Evolutionary conservation across 2,329 filamentous ascomycete species (phyloP).

Genomic region (Hymenotorrendiella dingleyae): DNA sequence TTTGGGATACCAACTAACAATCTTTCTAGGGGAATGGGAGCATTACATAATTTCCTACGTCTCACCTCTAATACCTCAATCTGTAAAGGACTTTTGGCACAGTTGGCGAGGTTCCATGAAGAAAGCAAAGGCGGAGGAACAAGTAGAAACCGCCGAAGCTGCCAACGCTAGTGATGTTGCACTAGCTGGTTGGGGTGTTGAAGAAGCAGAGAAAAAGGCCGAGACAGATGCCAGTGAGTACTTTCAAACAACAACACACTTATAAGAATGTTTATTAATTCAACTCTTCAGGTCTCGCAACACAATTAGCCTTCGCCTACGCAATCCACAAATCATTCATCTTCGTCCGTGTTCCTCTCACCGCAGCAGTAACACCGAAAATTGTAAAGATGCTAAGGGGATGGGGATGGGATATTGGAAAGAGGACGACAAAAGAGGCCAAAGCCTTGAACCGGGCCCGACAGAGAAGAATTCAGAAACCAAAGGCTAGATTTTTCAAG

Average conservation of each 20-base stretch:
- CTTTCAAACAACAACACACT: no score
- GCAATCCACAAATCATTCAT: constrained; percentile 98
- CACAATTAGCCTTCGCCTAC: constrained; percentile 87
- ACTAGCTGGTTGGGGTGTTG: constrained; percentile 54
- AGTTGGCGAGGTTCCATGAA: constrained; percentile 44
- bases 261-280: no score
- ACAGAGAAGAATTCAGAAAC: no score
- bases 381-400: constrained; percentile 81
- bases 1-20: neutral
- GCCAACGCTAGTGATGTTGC: constrained; percentile 42
- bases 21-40: constrained; percentile 50
- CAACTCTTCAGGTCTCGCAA: constrained; percentile 51
- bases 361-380: constrained; percentile 85
- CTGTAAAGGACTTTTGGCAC: constrained; percentile 47
- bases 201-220: constrained; percentile 55
- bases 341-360: constrained; percentile 88
- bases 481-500: no score
- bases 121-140: constrained; percentile 38
- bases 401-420: constrained; percentile 96
- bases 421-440: constrained; percentile 45
- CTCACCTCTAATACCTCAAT: constrained; percentile 53
- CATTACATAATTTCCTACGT: constrained; percentile 58
- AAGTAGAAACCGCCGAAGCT: constrained; percentile 39
- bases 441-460: no score
- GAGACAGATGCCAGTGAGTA: constrained; percentile 69